Percentiles rank a stretch among this genome's conserved stretches.
phyloP scores from a whole-genome alignment of 768 basidiomycete genomes.

The Tricholoma furcatifolium region DNA sequence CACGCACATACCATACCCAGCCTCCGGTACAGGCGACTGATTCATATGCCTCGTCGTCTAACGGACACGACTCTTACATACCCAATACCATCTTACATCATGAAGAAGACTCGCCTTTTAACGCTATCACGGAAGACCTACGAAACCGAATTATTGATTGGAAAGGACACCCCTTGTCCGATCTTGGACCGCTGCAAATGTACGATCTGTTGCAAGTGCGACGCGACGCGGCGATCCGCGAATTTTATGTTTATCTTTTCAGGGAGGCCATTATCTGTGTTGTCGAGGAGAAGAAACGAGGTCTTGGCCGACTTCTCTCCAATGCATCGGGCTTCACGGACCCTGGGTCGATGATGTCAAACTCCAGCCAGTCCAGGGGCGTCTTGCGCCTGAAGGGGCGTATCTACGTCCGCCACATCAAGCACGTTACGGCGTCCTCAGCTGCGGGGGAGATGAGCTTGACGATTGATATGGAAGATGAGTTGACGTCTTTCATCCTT shows the following conservation, averaged over 20 bases:
- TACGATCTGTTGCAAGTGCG: slow-evolving; percentile 90
- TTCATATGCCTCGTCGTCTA: slow-evolving; percentile 31
- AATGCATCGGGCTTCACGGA: slow-evolving; percentile 58
- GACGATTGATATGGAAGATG: slow-evolving; percentile 98
- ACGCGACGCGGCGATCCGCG: slow-evolving; percentile 84
- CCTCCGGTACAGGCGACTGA: slow-evolving; percentile 27
- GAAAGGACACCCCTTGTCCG: slow-evolving; percentile 91
- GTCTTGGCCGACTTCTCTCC: slow-evolving; percentile 71
- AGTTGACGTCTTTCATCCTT: slow-evolving; percentile 93
- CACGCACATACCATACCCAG: slow-evolving; percentile 27
- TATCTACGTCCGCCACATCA: slow-evolving; percentile 95
- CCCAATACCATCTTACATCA: slow-evolving; percentile 36
- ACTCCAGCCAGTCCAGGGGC: slow-evolving; percentile 48
- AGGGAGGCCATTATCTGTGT: slow-evolving; percentile 98
- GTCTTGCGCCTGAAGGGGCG: slow-evolving; percentile 91
- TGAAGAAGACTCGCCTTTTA: slow-evolving; percentile 77
- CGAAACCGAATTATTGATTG: slow-evolving; percentile 91
- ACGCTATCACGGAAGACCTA: slow-evolving; percentile 84
- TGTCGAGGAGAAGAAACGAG: slow-evolving; percentile 91
- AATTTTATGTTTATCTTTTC: slow-evolving; percentile 97
- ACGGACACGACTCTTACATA: slow-evolving; percentile 29
- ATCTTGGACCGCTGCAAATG: slow-evolving; percentile 86
- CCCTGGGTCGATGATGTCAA: slow-evolving; percentile 40
- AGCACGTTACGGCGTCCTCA: slow-evolving; percentile 79
- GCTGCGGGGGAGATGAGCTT: slow-evolving; percentile 83